These are phyloP conservation scores for Pseudogymnoascus sp. DNA, from an alignment of 2,329 filamentous ascomycete species.

Conservation along the genomic window DNA sequence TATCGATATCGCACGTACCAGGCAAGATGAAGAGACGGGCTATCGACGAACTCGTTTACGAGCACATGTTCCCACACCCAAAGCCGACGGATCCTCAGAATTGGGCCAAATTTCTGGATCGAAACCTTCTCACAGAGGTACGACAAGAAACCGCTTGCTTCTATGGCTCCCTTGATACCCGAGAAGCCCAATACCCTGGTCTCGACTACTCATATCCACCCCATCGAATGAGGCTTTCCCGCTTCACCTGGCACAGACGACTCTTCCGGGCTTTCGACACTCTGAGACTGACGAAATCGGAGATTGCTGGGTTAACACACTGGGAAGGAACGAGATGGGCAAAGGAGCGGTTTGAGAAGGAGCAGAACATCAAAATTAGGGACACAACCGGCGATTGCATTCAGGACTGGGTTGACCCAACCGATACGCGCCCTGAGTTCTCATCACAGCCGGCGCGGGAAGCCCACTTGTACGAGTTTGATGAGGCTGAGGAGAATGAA, in stretches of 20 bases:
- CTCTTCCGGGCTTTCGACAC: slow-evolving; percentile 69
- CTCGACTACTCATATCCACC: slow-evolving; percentile 67
- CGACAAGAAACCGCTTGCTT: slow-evolving; percentile 65
- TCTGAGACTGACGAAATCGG: slow-evolving; percentile 57
- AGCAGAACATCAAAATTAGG: slow-evolving; percentile 59
- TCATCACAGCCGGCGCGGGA: slow-evolving; percentile 13
- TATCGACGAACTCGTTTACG: slow-evolving; percentile 65
- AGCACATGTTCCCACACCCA: slow-evolving; percentile 62
- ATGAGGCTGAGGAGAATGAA: slow-evolving; percentile 29
- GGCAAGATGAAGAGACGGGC: slow-evolving; percentile 60
- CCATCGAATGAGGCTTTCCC: slow-evolving; percentile 68
- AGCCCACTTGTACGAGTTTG: slow-evolving; percentile 24
- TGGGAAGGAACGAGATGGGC: slow-evolving; percentile 83
- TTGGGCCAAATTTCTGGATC: slow-evolving; percentile 61
- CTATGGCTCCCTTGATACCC: slow-evolving; percentile 70
- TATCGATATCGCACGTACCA: slow-evolving; percentile 2
- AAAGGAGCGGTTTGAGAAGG: slow-evolving; percentile 68
- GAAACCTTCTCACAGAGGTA: slow-evolving; percentile 63
- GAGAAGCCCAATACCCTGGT: slow-evolving; percentile 73
- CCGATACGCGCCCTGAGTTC: slow-evolving; percentile 21
- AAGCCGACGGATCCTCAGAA: slow-evolving; percentile 60
- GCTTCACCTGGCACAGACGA: slow-evolving; percentile 67
- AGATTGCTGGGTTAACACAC: slow-evolving; percentile 65
- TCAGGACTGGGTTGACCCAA: slow-evolving; percentile 48
- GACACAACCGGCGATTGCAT: slow-evolving; percentile 68